Conservation (phyloP, 164 flowering plant genomes). For the Stephania japonica region DNA sequence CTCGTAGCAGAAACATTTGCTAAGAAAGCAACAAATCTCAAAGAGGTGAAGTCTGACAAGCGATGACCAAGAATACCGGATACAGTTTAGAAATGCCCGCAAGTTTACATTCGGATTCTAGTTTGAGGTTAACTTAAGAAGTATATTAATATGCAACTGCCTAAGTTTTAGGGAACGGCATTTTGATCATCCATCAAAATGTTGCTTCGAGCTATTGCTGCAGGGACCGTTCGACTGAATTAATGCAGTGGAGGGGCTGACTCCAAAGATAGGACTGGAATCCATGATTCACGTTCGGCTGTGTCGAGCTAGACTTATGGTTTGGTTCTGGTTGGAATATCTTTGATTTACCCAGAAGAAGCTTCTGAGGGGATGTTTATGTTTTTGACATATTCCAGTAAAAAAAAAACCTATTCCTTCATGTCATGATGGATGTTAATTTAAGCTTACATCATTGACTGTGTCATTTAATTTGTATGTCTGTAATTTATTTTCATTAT, state of each 20-base stretch:
- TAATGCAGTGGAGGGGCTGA: not conserved
- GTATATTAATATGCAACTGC: not conserved
- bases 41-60: constrained; percentile 3
- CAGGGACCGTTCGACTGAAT: too few species aligned
- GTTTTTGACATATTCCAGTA: too few species aligned
- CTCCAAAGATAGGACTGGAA: not conserved
- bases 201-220: not conserved
- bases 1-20: constrained; percentile 93
- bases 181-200: not conserved
- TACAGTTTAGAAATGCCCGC: not conserved
- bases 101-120: not conserved
- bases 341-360: too few species aligned
- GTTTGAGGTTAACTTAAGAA: not conserved
- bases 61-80: not conserved
- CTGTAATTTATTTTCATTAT: too few species aligned
- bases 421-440: too few species aligned
- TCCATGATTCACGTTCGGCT: not conserved
- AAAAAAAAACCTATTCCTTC: too few species aligned
- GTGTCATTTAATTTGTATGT: too few species aligned
- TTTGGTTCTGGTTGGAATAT: not conserved
- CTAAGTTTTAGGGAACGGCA: not conserved
- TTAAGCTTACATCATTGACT: too few species aligned
- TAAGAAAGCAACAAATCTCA: constrained; percentile 18
- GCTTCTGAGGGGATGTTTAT: too few species aligned
- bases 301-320: not conserved